These are phyloP conservation scores for Phytophthora cactorum DNA, from an alignment of 352 stramenopile species.

Conservation along the genomic window DNA sequence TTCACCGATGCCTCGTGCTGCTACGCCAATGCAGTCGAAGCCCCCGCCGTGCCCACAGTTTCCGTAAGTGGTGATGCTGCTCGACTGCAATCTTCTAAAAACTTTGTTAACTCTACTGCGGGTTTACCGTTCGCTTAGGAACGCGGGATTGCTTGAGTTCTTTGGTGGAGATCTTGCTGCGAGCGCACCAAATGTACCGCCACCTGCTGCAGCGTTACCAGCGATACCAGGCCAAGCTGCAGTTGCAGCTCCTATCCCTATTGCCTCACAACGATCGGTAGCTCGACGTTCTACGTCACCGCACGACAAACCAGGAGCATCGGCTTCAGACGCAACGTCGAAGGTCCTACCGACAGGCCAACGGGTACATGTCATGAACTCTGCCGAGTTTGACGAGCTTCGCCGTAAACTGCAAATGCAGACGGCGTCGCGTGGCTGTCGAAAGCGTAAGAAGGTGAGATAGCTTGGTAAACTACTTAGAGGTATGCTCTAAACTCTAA, in stretches of 20 bases:
- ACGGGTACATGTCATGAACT: constrained; percentile 27
- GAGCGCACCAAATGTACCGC: neutral
- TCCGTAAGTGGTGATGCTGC: neutral
- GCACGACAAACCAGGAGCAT: neutral
- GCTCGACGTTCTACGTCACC: neutral
- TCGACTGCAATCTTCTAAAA: neutral
- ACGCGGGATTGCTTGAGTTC: neutral
- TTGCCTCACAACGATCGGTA: neutral
- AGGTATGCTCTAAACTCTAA: neutral
- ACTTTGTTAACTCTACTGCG: neutral
- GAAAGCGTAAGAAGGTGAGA: constrained; percentile 45
- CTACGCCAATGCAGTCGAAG: neutral
- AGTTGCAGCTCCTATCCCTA: neutral
- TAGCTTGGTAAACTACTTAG: neutral
- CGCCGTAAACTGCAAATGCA: constrained; percentile 43
- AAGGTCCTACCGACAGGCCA: constrained; percentile 25
- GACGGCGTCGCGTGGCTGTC: constrained; percentile 40
- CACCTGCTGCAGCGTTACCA: neutral
- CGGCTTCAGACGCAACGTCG: neutral
- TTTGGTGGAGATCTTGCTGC: constrained; percentile 1
- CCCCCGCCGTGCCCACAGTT: neutral
- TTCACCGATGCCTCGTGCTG: constrained; percentile 6
- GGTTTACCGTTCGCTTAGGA: neutral
- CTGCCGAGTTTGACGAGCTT: constrained; percentile 31
- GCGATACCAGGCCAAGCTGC: neutral